These are phyloP conservation scores for Liquidambar formosana DNA, from an alignment of 164 flowering plant species.

Conservation along the genomic window DNA sequence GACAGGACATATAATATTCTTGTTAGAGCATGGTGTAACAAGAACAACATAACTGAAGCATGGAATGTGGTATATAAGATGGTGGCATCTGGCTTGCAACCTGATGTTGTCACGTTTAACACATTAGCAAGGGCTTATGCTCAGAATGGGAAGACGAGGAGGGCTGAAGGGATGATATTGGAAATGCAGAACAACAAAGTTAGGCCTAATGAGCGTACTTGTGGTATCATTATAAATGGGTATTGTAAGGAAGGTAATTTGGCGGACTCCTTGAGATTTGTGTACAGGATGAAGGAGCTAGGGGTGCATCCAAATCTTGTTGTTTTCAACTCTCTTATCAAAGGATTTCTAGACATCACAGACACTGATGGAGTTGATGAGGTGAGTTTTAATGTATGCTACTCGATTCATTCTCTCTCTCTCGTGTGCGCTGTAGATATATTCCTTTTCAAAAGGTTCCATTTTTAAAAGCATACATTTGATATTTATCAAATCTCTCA, in stretches of 20 bases:
- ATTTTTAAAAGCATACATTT: neutral
- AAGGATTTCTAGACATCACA: slow-evolving; percentile 63
- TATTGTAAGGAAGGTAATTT: slow-evolving; percentile 49
- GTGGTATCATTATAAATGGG: slow-evolving; percentile 72
- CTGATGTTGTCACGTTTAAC: slow-evolving; percentile 88
- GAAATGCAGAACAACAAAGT: slow-evolving; percentile 62
- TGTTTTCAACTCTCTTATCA: slow-evolving; percentile 77
- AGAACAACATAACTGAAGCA: slow-evolving; percentile 62
- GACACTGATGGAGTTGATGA: slow-evolving; percentile 55
- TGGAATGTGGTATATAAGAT: slow-evolving; percentile 75
- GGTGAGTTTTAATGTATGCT: slow-evolving; percentile 24
- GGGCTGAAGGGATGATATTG: slow-evolving; percentile 62
- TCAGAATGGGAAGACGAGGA: slow-evolving; percentile 51
- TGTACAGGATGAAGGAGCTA: slow-evolving; percentile 60
- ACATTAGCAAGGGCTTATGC: slow-evolving; percentile 83
- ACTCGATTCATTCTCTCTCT: neutral
- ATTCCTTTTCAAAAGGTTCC: neutral
- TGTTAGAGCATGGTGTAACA: slow-evolving; percentile 80
- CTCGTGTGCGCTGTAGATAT: neutral
- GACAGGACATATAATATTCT: slow-evolving; percentile 76
- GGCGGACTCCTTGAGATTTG: slow-evolving; percentile 39
- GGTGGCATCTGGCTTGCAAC: slow-evolving; percentile 65
- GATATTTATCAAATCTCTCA: neutral
- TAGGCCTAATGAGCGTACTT: slow-evolving; percentile 78
- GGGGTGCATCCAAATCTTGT: slow-evolving; percentile 72